Conservation (phyloP, 441 rosid species). For the Bruguiera hainesii region DNA sequence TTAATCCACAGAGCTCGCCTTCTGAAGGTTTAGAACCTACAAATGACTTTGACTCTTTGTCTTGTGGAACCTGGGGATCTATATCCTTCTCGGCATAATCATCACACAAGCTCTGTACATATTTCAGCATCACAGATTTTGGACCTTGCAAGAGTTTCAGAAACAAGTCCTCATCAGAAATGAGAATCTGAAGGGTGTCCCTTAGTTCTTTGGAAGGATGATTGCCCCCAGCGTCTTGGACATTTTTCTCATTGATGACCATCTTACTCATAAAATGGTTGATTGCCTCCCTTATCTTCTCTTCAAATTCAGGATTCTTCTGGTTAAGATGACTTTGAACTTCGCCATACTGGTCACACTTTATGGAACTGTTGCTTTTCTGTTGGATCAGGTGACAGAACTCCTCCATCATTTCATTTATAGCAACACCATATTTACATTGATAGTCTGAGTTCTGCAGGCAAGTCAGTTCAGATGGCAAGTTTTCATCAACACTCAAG, state of each 20-base stretch:
- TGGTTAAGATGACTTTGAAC: constrained; percentile 28
- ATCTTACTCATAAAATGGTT: constrained; percentile 65
- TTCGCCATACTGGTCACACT: constrained; percentile 36
- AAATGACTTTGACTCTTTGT: constrained; percentile 38
- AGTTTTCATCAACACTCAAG: constrained; percentile 36
- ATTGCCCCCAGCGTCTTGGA: constrained; percentile 40
- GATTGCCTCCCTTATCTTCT: constrained; percentile 66
- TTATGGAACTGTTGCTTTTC: constrained; percentile 37
- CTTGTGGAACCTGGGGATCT: constrained; percentile 1
- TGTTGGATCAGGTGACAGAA: constrained; percentile 55
- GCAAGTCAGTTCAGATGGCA: constrained; percentile 31
- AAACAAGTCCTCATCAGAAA: constrained; percentile 81
- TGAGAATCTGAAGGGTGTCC: constrained; percentile 75
- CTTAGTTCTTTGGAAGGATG: constrained; percentile 59
- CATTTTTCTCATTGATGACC: constrained; percentile 48
- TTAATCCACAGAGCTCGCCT: constrained; percentile 26
- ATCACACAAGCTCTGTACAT: constrained; percentile 41
- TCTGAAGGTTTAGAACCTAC: constrained; percentile 34
- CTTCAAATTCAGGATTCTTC: constrained; percentile 49
- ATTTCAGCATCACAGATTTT: constrained; percentile 52
- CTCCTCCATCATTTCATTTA: constrained; percentile 63
- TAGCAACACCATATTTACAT: constrained; percentile 38
- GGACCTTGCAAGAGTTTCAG: constrained; percentile 71
- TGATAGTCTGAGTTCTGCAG: constrained; percentile 31
- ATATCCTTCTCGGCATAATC: constrained; percentile 28